A percentile compares a stretch with the other conserved stretches of the same genome.
Conservation (phyloP, 169 alveolate genomes). For the Eimeria tenella region DNA sequence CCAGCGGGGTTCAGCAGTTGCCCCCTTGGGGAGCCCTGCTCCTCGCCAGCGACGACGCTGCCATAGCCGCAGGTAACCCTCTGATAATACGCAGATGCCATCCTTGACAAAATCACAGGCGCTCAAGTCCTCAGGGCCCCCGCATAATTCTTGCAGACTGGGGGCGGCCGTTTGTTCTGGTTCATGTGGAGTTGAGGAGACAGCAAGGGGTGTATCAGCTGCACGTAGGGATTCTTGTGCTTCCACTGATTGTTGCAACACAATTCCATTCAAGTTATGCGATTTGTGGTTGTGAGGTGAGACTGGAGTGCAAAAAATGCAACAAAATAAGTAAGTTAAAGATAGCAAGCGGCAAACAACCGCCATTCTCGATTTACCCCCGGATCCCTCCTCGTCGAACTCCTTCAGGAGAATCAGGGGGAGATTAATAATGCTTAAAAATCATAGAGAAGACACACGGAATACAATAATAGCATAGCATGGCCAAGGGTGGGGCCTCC, state of each 20-base stretch:
- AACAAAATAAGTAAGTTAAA: not conserved
- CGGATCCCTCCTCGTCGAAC: not conserved
- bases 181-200: not conserved
- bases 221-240: not conserved
- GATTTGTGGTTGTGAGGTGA: not conserved
- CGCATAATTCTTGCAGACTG: not conserved
- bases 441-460: not conserved
- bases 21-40: conserved; percentile 5
- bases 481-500: not conserved
- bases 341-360: not conserved
- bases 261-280: not conserved
- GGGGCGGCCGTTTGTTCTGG: not conserved
- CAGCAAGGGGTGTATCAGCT: not conserved
- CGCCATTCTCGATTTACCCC: not conserved
- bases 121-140: conserved; percentile 22
- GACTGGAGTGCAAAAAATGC: not conserved
- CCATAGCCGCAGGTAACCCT: not conserved
- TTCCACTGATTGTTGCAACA: not conserved
- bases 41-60: conserved; percentile 30
- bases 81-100: conserved; percentile 59
- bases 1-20: conserved; percentile 51
- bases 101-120: conserved; percentile 44
- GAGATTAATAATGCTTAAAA: not conserved
- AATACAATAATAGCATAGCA: not conserved
- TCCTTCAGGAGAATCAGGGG: not conserved